A percentile compares a stretch with the other conserved stretches of the same genome.
phyloP scores from a whole-genome alignment of 2,329 filamentous ascomycete species.

The Chaetomiaceae sp. region DNA sequence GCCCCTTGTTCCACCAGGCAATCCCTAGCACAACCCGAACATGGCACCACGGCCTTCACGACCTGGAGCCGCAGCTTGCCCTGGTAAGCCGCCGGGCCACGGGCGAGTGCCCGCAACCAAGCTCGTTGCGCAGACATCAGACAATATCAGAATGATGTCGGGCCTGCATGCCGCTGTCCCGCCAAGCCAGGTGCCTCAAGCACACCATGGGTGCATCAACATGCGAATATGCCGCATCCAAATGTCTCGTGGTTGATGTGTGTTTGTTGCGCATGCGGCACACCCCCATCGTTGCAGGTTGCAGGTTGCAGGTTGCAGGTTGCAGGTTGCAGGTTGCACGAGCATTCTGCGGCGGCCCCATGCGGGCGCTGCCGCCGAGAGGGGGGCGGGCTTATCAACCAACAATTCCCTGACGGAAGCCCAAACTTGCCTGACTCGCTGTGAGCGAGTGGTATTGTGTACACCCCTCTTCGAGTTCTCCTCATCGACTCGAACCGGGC shows the following conservation, averaged over 20 bases:
- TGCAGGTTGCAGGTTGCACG: too few relatives aligned
- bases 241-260: too few relatives aligned
- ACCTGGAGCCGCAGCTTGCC: background rate
- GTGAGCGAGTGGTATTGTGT: too few relatives aligned
- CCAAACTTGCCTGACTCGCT: too few relatives aligned
- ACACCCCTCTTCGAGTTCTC: too few relatives aligned
- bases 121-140: too few relatives aligned
- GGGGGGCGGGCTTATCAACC: constrained; percentile 22
- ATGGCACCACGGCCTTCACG: too few relatives aligned
- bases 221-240: constrained; percentile 25
- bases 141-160: constrained; percentile 14
- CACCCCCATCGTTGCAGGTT: too few relatives aligned
- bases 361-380: constrained; percentile 10
- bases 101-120: constrained; percentile 21
- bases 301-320: too few relatives aligned
- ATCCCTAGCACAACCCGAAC: background rate
- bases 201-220: constrained; percentile 18
- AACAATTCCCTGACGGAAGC: too few relatives aligned
- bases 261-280: too few relatives aligned
- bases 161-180: constrained; percentile 2
- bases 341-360: constrained; percentile 15
- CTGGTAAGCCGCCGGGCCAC: constrained; percentile 9
- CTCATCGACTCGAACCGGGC: too few relatives aligned
- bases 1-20: constrained; percentile 5
- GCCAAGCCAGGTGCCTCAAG: constrained; percentile 11